These are phyloP conservation scores for Petrea volubilis DNA, from an alignment of 257 asterid genomes.

Conservation along the genomic window DNA sequence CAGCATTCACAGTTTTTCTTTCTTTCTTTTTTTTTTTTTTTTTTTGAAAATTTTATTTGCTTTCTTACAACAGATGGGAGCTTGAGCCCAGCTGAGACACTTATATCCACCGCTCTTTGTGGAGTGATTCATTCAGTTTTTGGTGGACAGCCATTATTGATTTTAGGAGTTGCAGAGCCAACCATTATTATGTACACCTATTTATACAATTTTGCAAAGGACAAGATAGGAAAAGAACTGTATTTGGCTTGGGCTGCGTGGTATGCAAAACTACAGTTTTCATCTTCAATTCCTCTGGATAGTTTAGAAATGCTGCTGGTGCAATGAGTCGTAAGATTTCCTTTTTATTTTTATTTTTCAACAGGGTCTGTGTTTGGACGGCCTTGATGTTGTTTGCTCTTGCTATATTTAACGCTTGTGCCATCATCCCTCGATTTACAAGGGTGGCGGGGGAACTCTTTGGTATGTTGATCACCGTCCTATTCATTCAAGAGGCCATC, in stretches of 20 bases:
- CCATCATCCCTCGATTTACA: constrained; percentile 69
- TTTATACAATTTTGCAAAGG: constrained; percentile 59
- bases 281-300: background rate
- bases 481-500: constrained; percentile 87
- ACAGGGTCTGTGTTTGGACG: constrained; percentile 72
- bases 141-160: constrained; percentile 89
- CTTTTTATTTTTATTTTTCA: background rate
- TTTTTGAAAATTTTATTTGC: background rate
- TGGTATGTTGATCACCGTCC: constrained; percentile 86
- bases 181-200: constrained; percentile 86
- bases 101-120: constrained; percentile 75
- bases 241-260: constrained; percentile 91
- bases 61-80: constrained; percentile 28
- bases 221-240: constrained; percentile 58
- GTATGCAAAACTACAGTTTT: constrained; percentile 30
- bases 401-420: constrained; percentile 57
- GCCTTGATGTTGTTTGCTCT: constrained; percentile 52
- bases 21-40: too few species aligned
- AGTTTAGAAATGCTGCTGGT: background rate
- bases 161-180: constrained; percentile 93
- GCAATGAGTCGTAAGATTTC: background rate
- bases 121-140: constrained; percentile 77
- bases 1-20: too few species aligned
- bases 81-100: constrained; percentile 59
- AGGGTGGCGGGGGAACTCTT: constrained; percentile 91